Percentiles rank a stretch among this genome's conserved stretches.
phyloP scores from a whole-genome alignment of 1,284 basidiomycete genomes.

The Rhizoctonia solani region DNA sequence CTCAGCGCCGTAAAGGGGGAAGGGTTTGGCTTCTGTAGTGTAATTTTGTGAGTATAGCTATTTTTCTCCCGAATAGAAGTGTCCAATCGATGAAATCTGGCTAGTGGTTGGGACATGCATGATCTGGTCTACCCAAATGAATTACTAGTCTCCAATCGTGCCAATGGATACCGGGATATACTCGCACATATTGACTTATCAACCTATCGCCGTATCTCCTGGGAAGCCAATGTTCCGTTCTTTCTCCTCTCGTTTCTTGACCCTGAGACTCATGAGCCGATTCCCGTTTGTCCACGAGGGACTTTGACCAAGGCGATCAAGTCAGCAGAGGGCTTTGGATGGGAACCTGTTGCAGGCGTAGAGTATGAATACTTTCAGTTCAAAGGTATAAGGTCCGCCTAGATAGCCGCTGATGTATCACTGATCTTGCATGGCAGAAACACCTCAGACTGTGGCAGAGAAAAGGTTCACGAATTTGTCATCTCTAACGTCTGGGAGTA shows the following conservation, averaged over 20 bases:
- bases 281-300: slow-evolving; percentile 84
- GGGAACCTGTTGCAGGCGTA: slow-evolving; percentile 74
- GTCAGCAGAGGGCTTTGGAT: slow-evolving; percentile 55
- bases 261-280: slow-evolving; percentile 74
- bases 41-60: slow-evolving; percentile 68
- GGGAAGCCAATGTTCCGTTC: slow-evolving; percentile 91
- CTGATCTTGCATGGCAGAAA: slow-evolving; percentile 58
- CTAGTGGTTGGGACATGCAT: slow-evolving; percentile 86
- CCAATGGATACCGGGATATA: slow-evolving; percentile 90
- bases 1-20: slow-evolving; percentile 78
- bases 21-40: slow-evolving; percentile 91
- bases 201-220: slow-evolving; percentile 85
- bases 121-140: slow-evolving; percentile 83
- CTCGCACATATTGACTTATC: slow-evolving; percentile 82
- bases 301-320: slow-evolving; percentile 68
- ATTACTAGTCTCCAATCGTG: slow-evolving; percentile 85
- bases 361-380: slow-evolving; percentile 99
- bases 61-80: slow-evolving; percentile 21
- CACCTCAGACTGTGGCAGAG: slow-evolving; percentile 68
- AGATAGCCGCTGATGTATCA: not conserved
- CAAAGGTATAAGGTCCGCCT: slow-evolving; percentile 58
- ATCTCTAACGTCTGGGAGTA: slow-evolving; percentile 89
- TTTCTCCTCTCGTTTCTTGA: slow-evolving; percentile 91
- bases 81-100: not conserved
- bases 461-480: slow-evolving; percentile 79